Base-by-base conservation (phyloP, 805 yeast species). In the Priceomyces carsonii region DNA sequence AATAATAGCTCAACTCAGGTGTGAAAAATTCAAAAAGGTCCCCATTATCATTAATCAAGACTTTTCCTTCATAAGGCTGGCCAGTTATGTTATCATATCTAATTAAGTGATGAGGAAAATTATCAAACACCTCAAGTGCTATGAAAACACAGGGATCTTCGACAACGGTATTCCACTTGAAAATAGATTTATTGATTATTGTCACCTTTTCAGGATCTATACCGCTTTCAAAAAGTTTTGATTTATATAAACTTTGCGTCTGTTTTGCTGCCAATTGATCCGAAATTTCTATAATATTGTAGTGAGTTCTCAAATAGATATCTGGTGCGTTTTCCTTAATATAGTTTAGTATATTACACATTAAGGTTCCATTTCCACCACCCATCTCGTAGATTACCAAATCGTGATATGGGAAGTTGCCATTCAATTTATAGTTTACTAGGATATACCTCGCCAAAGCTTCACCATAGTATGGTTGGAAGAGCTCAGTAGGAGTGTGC, bases 401-500 rank as follows among this genome's bases (percentile, higher is more conserved):
- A 51, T 85, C 89, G 26, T 73, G 69, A 50, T 81, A 80, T 1
- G 90, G 91, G 47, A 78, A 83, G 26, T 74, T 63, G 3, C 64
- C 65, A 43, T 81, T 80, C 46, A 80, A 61, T 56, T 80, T 79
- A 54, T 82, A 85, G 53, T 85, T 82, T 6, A 79, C 81, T 36
- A 87, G 60, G 13, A 90, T 61, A 59, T 87, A 85, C 36, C 90
- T 66, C 0, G 96, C 96, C 38, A 91, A 63, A 0, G 95, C 88
- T 55, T 85, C 85, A 9, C 95, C 95, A 50, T 88, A 87, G 48
- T 69, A 80, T 0, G 96, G 95, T 43, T 80, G 80, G 60, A 87
- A 87, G 29, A 87, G 64, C 57, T 88, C 95, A 0, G 93, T 83
- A 1, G 95, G 95, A 0, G 95, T 87, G 53, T 87, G 95, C 95